Conservation (phyloP, 352 stramenopile species). For the Globisporangium echinulatum region DNA sequence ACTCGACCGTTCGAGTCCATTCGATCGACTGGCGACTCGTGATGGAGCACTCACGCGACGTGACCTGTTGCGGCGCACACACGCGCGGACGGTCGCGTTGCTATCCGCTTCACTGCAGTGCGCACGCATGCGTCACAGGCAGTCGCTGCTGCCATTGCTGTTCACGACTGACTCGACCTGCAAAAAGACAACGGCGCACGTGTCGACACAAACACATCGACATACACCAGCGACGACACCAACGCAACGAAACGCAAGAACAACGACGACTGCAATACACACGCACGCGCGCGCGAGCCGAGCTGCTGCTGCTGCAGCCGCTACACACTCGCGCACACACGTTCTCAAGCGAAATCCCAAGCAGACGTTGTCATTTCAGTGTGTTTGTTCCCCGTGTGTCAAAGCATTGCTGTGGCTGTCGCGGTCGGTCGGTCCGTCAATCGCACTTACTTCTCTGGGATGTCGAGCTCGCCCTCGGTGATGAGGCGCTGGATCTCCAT, state of each 20-base stretch:
- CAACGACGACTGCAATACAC: neutral
- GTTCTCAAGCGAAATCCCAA: conserved; percentile 8
- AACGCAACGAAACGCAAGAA: neutral
- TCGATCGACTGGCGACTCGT: no score
- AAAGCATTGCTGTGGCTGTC: conserved; percentile 7
- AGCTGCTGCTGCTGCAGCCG: neutral
- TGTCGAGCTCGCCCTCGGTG: conserved; percentile 95
- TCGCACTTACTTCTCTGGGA: conserved; percentile 92
- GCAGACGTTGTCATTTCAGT: conserved; percentile 11
- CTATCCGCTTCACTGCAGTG: no score
- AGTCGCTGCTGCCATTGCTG: neutral
- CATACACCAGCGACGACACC: neutral
- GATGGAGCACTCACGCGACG: no score
- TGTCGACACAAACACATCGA: neutral
- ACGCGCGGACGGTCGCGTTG: no score
- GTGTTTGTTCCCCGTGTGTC: conserved; percentile 8
- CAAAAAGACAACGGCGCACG: no score
- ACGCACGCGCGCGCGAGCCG: conserved; percentile 1
- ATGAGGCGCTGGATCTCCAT: conserved; percentile 96
- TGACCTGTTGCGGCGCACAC: no score
- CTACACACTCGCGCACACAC: neutral
- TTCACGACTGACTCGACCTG: no score
- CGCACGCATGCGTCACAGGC: neutral
- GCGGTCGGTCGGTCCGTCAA: conserved; percentile 2
- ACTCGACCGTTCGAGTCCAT: no score